Evolutionary conservation across 2,329 filamentous ascomycete genomes (phyloP), one percentile per base, ranked within the genome.

Genomic region (Cladosporium sp.): DNA sequence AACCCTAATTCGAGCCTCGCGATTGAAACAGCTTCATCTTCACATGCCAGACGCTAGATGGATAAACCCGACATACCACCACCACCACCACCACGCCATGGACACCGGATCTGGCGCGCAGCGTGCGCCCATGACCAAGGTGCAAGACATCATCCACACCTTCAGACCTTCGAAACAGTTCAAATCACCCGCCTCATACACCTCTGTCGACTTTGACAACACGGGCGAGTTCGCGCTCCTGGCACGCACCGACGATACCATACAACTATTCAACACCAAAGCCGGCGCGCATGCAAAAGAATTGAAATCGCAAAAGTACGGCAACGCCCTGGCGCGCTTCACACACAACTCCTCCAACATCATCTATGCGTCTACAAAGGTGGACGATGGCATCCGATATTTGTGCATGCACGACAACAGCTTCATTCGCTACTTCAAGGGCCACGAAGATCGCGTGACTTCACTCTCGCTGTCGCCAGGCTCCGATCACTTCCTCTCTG

Each of bases 191-290:
- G 73, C 74, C 66, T 78, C 83, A 11, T 87, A 89, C 4, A 85
- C 88, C 70, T 98, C 94, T 1, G 87, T 99, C 73, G 94, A 99
- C 81, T 99, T 97, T 77, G 93, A 98, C 78, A 93, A 98, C 80
- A 90, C 92, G 52, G 95, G 95, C 78, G 93, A 97, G 78, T 91
- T 94, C 59, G 86, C 96, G 67, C 92, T 99, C 79, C 92, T 93
- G 0, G 92, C 93, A 6, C 92, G 93, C 71, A 93, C 92, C 81
- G 95, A 99, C 78, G 93, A 97, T 77, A 96, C 92, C 3, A 91
- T 99, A 69, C 93, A 98, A 75, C 89, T 99, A 36, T 99, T 96
- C 82, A 96, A 95, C 74, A 90, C 96, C 69, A 92, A 91, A 74
- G 93, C 97, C 70, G 95, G 95, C 4, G 91, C 91, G 68, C 90